phyloP scores from a whole-genome alignment of 495 filamentous ascomycete genomes.

The Hypomontagnella submonticulosa region DNA sequence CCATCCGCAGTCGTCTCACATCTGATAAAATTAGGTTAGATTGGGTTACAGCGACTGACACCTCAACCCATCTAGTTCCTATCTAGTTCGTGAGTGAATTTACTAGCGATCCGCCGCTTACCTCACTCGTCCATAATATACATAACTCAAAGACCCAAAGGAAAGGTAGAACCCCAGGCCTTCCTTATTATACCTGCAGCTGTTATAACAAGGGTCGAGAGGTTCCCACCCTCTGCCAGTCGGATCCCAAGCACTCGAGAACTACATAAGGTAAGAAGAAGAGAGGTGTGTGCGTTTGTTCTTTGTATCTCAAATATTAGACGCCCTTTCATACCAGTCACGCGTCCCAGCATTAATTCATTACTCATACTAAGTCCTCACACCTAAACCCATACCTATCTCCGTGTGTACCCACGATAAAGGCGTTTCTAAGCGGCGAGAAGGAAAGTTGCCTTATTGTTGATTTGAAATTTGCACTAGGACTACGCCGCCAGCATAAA shows the following conservation, averaged over 20 bases:
- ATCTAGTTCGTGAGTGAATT: constrained; percentile 24
- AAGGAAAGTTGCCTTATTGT: constrained; percentile 3
- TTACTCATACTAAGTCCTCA: constrained; percentile 29
- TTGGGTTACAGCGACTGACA: constrained; percentile 25
- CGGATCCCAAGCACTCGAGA: constrained; percentile 19
- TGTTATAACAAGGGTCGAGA: constrained; percentile 10
- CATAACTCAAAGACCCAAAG: constrained; percentile 2
- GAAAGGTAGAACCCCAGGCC: constrained; percentile 15
- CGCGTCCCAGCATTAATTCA: constrained; percentile 24
- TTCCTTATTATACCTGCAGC: constrained; percentile 28
- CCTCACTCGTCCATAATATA: not conserved
- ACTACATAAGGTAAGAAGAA: constrained; percentile 30
- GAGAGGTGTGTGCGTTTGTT: constrained; percentile 16
- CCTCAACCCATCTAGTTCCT: constrained; percentile 19
- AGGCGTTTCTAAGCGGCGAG: constrained; percentile 7
- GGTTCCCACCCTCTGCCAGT: constrained; percentile 12
- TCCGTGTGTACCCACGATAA: not conserved
- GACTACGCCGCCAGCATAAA: too few species aligned
- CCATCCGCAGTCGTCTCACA: constrained; percentile 13
- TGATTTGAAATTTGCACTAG: not conserved
- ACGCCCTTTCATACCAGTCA: constrained; percentile 31
- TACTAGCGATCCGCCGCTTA: constrained; percentile 22
- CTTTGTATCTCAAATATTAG: constrained; percentile 20
- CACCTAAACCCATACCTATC: constrained; percentile 6
- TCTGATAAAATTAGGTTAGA: not conserved